Evolutionary conservation across 2,329 filamentous ascomycete species (phyloP), one percentile per base, ranked within the genome.

Genomic region (Cadophora malorum): DNA sequence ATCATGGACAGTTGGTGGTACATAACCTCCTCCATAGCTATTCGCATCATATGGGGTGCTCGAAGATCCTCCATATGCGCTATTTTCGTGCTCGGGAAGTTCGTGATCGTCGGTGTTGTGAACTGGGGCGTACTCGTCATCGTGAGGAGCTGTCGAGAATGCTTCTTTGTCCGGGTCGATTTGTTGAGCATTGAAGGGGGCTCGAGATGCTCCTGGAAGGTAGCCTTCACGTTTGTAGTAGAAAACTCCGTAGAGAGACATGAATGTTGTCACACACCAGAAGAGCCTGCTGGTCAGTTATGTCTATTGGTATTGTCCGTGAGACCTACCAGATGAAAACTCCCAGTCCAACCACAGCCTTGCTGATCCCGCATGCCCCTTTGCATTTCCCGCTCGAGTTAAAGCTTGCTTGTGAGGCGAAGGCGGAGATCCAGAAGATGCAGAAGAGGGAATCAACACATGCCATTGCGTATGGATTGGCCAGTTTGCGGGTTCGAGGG

Each of bases 151-250:
- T 78, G 88, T 89, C 66, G 87, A 89, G 79, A 91, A 91, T 68
- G 88, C 88, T 33, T 88, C 88, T 81, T 90, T 90, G 78, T 91
- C 88, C 0, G 88, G 88, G 76, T 90, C 88, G 72, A 90, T 90
- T 79, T 86, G 74, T 76, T 80, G 71, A 1, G 76, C 75, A 63
- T 77, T 78, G 38, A 69, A 72, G 0, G 75, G 76, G 14, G 72
- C 74, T 63, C 75, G 66, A 6, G 73, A 74, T 19, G 71, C 71
- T 19, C 88, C 88, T 1, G 88, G 88, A 19, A 90, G 83, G 66
- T 80, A 83, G 74, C 86, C 85, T 79, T 90, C 85, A 75, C 86
- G 84, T 74, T 85, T 84, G 80, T 86, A 89, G 80, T 88, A 89
- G 70, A 85, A 82, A 70, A 89, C 79, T 33, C 87, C 87, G 79